These are phyloP conservation scores for Effrenium voratum DNA, from an alignment of 73 alveolate genomes.

Conservation along the genomic window DNA sequence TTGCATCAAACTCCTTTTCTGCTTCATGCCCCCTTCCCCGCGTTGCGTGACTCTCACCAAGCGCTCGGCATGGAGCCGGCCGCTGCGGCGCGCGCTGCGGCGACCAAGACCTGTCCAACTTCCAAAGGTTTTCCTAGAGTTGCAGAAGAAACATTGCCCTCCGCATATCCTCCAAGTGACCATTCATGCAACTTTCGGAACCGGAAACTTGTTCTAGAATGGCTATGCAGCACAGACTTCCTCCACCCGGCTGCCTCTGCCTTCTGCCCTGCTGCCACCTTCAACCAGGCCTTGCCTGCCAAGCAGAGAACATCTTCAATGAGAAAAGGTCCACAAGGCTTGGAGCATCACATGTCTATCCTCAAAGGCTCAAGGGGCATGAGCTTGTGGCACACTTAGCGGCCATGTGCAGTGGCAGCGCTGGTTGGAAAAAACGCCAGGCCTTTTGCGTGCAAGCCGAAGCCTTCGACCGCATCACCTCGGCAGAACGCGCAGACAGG, in stretches of 20 bases:
- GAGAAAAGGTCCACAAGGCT: not conserved
- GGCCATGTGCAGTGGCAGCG: not conserved
- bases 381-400: not conserved
- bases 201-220: too few relatives aligned
- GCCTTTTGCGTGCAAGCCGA: constrained; percentile 41
- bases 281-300: constrained; percentile 55
- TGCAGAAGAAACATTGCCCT: too few relatives aligned
- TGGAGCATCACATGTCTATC: not conserved
- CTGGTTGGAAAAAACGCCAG: not conserved
- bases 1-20: too few relatives aligned
- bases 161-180: too few relatives aligned
- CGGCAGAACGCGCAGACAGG: too few relatives aligned
- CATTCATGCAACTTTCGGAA: not conserved
- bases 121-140: too few relatives aligned
- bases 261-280: constrained; percentile 84
- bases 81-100: too few relatives aligned
- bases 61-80: too few relatives aligned
- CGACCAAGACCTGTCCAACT: too few relatives aligned
- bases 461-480: constrained; percentile 42
- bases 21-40: too few relatives aligned
- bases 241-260: constrained; percentile 6
- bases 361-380: not conserved
- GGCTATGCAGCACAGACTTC: not conserved
- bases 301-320: not conserved
- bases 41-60: too few relatives aligned